Evolutionary conservation across 176 grass and related monocot genomes (phyloP).

Genomic region (Metroxylon sagu): DNA sequence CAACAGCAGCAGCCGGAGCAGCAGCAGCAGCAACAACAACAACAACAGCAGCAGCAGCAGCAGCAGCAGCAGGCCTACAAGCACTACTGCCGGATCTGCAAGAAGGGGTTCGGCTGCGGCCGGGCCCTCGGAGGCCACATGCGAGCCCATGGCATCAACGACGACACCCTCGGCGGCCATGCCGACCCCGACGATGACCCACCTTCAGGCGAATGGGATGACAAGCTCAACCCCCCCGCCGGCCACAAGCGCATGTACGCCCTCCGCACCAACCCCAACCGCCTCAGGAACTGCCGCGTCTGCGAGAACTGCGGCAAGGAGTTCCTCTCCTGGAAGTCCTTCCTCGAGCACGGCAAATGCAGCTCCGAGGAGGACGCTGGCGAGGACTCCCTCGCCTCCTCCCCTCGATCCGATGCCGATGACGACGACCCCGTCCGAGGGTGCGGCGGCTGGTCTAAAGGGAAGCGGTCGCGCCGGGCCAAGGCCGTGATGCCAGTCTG

Average conservation of each 20-base stretch:
- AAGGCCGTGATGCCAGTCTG: constrained; percentile 3
- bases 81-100: constrained; percentile 79
- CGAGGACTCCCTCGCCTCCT: constrained; percentile 11
- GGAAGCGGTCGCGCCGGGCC: constrained; percentile 45
- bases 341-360: constrained; percentile 59
- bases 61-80: constrained; percentile 35
- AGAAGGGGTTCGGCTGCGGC: constrained; percentile 72
- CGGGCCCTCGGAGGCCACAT: constrained; percentile 89
- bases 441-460: constrained; percentile 38
- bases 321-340: constrained; percentile 55
- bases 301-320: constrained; percentile 74
- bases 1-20: constrained; percentile 24
- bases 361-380: constrained; percentile 27
- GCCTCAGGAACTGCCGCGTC: constrained; percentile 41
- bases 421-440: neutral
- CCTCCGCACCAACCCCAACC: constrained; percentile 55
- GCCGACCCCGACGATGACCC: constrained; percentile 15
- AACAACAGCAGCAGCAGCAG: neutral
- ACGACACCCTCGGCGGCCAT: constrained; percentile 12
- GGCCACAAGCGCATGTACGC: constrained; percentile 42
- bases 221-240: constrained; percentile 4
- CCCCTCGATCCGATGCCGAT: constrained; percentile 15
- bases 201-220: constrained; percentile 16
- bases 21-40: constrained; percentile 9
- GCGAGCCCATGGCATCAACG: constrained; percentile 59